These are phyloP conservation scores for Talaromyces liani DNA, from an alignment of 495 filamentous ascomycete genomes.

Conservation along the genomic window DNA sequence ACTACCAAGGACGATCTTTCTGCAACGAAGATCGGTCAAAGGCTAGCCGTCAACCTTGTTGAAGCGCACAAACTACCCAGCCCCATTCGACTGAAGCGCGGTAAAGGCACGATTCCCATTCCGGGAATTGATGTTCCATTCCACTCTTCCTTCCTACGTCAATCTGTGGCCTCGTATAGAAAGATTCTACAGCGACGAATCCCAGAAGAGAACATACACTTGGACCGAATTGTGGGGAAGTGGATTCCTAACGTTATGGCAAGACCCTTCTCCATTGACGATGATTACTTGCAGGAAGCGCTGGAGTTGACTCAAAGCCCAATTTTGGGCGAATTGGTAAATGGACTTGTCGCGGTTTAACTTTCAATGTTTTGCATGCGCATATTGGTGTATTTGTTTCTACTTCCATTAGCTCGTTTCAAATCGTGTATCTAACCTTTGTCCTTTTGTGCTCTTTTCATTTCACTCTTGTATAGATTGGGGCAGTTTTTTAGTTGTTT, in stretches of 20 bases:
- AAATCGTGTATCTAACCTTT: too few relatives aligned
- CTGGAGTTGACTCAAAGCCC: conserved; percentile 54
- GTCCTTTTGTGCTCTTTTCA: too few relatives aligned
- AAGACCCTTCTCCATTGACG: conserved; percentile 52
- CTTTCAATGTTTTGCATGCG: neutral
- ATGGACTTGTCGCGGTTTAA: neutral
- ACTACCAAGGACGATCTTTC: neutral
- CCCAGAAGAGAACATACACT: conserved; percentile 11
- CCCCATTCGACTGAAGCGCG: conserved; percentile 15
- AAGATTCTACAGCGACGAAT: conserved; percentile 11
- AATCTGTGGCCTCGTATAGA: conserved; percentile 13
- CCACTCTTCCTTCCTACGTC: conserved; percentile 5
- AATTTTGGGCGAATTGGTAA: neutral
- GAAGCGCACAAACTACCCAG: conserved; percentile 8
- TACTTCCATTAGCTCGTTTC: neutral
- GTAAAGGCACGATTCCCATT: conserved; percentile 29
- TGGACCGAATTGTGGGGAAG: conserved; percentile 14
- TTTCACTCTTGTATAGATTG: too few relatives aligned
- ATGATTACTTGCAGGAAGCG: conserved; percentile 88
- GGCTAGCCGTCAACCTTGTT: neutral
- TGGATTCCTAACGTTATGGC: conserved; percentile 15
- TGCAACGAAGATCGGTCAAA: neutral
- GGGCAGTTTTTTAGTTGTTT: too few relatives aligned
- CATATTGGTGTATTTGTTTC: neutral
- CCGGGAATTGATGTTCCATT: conserved; percentile 31